phyloP scores from a whole-genome alignment of 23 red algal genomes.

The Gracilaria gracilis region DNA sequence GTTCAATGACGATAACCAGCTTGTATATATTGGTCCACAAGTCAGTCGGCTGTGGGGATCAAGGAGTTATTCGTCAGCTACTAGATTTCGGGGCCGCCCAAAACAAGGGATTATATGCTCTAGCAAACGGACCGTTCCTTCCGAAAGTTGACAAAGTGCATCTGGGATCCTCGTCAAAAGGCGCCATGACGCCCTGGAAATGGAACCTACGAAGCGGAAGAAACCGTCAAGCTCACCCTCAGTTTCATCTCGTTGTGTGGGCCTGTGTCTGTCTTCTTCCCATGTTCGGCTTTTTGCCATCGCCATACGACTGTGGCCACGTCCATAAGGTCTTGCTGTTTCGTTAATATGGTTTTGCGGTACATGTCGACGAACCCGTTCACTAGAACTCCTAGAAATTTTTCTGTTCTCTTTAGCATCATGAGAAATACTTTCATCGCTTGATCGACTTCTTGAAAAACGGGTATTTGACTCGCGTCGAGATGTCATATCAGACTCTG shows the following conservation, averaged over 20 bases:
- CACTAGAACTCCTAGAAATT: constrained; percentile 18
- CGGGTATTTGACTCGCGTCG: not conserved
- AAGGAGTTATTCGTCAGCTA: not conserved
- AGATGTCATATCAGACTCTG: not conserved
- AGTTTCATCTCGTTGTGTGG: too few species aligned
- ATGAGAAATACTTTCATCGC: not conserved
- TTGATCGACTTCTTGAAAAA: not conserved
- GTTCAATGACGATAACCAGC: too few species aligned
- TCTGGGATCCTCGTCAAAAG: constrained; percentile 1
- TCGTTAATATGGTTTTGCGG: not conserved
- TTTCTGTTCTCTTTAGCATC: not conserved
- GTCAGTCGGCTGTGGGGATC: not conserved
- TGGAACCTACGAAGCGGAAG: constrained; percentile 20
- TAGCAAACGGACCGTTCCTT: not conserved
- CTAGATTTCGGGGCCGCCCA: constrained; percentile 4
- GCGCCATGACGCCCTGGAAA: not conserved
- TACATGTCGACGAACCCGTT: not conserved
- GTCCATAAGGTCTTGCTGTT: not conserved
- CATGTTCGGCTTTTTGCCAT: not conserved
- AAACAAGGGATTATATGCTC: constrained; percentile 14
- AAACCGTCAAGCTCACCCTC: constrained; percentile 44
- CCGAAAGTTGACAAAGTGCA: not conserved
- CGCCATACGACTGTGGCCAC: not conserved
- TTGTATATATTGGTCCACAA: too few species aligned
- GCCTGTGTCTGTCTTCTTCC: constrained; percentile 10